Percentiles rank a stretch among this genome's conserved stretches.
phyloP scores from a whole-genome alignment of 805 yeast species.

The Yamadazyma nakazawae region DNA sequence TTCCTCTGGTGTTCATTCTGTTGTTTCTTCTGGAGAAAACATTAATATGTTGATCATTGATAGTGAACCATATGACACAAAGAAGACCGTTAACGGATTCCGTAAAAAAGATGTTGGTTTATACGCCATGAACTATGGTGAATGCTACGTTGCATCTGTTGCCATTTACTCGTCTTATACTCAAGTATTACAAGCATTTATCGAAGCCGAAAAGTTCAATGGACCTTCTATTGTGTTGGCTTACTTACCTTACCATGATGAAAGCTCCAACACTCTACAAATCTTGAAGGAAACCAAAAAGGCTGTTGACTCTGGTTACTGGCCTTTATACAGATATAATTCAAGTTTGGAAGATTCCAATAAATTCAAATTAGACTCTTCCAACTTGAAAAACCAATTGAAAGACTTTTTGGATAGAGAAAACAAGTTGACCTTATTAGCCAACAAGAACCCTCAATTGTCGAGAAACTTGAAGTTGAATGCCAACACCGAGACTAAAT shows the following conservation, averaged over 20 bases:
- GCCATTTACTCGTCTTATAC: conserved; percentile 93
- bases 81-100: conserved; percentile 36
- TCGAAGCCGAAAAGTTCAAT: conserved; percentile 83
- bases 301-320: conserved; percentile 91
- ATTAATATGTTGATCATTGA: conserved; percentile 85
- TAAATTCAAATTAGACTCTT: conserved; percentile 83
- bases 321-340: conserved; percentile 90
- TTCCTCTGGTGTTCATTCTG: conserved; percentile 84
- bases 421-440: conserved; percentile 76
- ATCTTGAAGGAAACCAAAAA: conserved; percentile 81
- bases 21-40: conserved; percentile 69
- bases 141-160: conserved; percentile 87
- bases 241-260: conserved; percentile 72
- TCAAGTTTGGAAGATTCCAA: conserved; percentile 52
- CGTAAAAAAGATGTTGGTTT: conserved; percentile 91
- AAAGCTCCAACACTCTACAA: conserved; percentile 64
- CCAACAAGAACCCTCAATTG: conserved; percentile 67
- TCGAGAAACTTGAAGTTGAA: conserved; percentile 68
- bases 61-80: conserved; percentile 63
- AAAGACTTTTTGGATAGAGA: conserved; percentile 84
- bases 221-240: conserved; percentile 94
- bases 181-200: conserved; percentile 81
- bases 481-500: conserved; percentile 56
- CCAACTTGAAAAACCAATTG: conserved; percentile 71
- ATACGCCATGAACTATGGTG: conserved; percentile 90